Percentiles rank a stretch among this genome's conserved stretches.
These are phyloP conservation scores for Leishmania lainsoni DNA, from an alignment of 208 protist genomes.

Conservation along the genomic window DNA sequence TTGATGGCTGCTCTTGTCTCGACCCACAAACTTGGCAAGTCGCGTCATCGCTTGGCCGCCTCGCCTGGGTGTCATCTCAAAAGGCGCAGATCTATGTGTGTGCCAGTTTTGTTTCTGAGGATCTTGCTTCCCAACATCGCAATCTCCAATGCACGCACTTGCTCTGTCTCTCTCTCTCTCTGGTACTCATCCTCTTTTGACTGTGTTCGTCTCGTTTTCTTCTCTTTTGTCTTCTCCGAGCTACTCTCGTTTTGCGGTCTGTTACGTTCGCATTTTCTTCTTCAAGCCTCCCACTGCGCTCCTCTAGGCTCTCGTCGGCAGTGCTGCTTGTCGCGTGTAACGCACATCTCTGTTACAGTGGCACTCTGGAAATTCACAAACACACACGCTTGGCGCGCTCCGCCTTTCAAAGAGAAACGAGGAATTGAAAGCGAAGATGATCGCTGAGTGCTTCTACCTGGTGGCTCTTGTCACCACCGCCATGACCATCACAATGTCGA, in stretches of 20 bases:
- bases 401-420: not conserved
- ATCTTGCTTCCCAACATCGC: not conserved
- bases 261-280: not conserved
- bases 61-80: not conserved
- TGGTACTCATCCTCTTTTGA: not conserved
- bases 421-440: not conserved
- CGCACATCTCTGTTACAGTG: not conserved
- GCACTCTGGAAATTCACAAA: not conserved
- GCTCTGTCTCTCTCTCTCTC: not conserved
- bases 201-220: not conserved
- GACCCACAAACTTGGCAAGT: not conserved
- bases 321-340: not conserved
- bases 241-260: not conserved
- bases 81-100: too few species aligned
- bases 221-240: not conserved
- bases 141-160: not conserved
- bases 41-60: not conserved
- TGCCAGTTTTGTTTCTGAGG: not conserved
- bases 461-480: slow-evolving; percentile 13
- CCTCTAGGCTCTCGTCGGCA: not conserved
- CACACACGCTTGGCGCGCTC: not conserved
- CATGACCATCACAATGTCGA: slow-evolving; percentile 7
- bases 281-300: not conserved
- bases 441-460: slow-evolving; percentile 20
- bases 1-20: not conserved